Base-by-base conservation (phyloP, 768 basidiomycete genomes). In the Mycena sanguinolenta region DNA sequence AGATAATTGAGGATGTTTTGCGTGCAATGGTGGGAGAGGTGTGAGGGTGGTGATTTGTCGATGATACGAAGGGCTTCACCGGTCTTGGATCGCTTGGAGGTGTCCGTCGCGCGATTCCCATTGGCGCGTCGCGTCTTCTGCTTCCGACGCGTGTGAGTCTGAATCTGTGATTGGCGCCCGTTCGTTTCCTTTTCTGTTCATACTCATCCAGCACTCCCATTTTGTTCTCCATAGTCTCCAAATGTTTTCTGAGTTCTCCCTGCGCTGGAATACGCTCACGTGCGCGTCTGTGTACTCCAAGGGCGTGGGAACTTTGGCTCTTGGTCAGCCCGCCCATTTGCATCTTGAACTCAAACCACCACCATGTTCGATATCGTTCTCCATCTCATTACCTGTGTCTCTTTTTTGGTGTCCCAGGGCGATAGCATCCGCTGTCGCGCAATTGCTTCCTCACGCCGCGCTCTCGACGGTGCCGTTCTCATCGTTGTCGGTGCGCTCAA, bases 131-230 rank as follows among this genome's bases (percentile, higher is more conserved):
- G 39, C 39, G 39, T 39, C 44, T 46, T 46, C 21, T 46, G 44
- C 6, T 46, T 46, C 21, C 32, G 32, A 34, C 32, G 44, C 39
- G 39, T 39, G 39, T 39, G 44, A 7, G 44, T 46, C 10, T 57
- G 32, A 34, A 34, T 50, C n/a, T n/a, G 19, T 63, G 49, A 54
- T 52, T 52, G 49, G 32, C 61, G 30, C 32, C 32, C 42, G 3
- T 60, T 17, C 2, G 9, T 34, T 63, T 49, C 62, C 62, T 39
- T 52, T 63, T 63, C 34, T 21, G 46, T 34, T 32, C 49, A 23
- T 17, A 32, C 61, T 62, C 61, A 42, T 62, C 61, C 61, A 62
- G 23, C 49, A 13, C 17, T 50, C 61, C 49, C 61, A 21, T 36
- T 52, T 50, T 25, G 46, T 9, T 21, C 28, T 28, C 28, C n/a